These are phyloP conservation scores for Echinochloa phyllopogon DNA, from an alignment of 176 grass and related monocot genomes.

Conservation along the genomic window DNA sequence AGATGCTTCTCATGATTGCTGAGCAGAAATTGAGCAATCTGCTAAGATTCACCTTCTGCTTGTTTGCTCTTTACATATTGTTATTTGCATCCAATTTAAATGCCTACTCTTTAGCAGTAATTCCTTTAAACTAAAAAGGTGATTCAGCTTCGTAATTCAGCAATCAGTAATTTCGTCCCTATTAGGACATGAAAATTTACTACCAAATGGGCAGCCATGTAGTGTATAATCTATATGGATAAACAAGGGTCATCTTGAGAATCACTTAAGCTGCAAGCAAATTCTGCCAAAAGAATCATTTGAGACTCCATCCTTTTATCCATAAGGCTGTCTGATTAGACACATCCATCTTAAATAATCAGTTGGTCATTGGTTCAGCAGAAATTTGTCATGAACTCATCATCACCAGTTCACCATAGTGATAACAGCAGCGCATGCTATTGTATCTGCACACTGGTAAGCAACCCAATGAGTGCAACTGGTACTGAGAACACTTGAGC, in stretches of 20 bases:
- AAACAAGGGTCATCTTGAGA: slow-evolving; percentile 24
- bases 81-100: background rate
- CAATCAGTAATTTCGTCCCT: background rate
- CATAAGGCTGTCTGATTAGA: slow-evolving; percentile 23
- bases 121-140: background rate
- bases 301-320: slow-evolving; percentile 39
- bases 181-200: background rate
- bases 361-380: slow-evolving; percentile 9
- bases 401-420: slow-evolving; percentile 9
- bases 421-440: slow-evolving; percentile 28
- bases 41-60: background rate
- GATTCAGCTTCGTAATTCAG: background rate
- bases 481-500: slow-evolving; percentile 21
- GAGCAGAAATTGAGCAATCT: slow-evolving; percentile 24
- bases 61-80: slow-evolving; percentile 26
- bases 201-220: background rate
- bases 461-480: slow-evolving; percentile 26
- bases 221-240: slow-evolving; percentile 27
- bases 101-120: background rate
- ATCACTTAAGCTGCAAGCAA: slow-evolving; percentile 21
- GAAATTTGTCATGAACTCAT: slow-evolving; percentile 13
- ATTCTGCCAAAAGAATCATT: slow-evolving; percentile 24
- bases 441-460: slow-evolving; percentile 10
- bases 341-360: slow-evolving; percentile 14
- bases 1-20: slow-evolving; percentile 40